phyloP scores from a whole-genome alignment of 2,329 filamentous ascomycete species.

The Colletotrichum trifolii region DNA sequence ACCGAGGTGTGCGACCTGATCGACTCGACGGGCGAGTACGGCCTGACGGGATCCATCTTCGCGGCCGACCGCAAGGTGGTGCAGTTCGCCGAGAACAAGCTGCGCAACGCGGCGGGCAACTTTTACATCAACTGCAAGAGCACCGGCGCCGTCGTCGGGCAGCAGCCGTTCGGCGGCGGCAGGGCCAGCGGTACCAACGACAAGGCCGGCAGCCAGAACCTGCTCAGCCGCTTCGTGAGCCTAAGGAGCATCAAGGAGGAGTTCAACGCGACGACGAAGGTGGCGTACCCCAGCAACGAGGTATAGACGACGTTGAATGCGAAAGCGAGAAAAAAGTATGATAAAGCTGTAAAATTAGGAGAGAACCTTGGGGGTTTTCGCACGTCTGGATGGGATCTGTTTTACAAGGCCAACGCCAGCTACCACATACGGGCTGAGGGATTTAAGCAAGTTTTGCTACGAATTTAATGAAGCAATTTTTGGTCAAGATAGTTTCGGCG shows the following conservation, averaged over 20 bases:
- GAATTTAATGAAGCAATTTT: slow-evolving; percentile 10
- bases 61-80: slow-evolving; percentile 75
- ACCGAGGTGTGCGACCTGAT: slow-evolving; percentile 69
- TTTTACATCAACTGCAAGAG: slow-evolving; percentile 90
- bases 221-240: slow-evolving; percentile 75
- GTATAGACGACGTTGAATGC: slow-evolving; percentile 48
- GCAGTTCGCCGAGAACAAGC: slow-evolving; percentile 74
- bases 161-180: slow-evolving; percentile 78
- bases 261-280: slow-evolving; percentile 71
- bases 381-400: too few species aligned
- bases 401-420: too few species aligned
- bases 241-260: slow-evolving; percentile 80
- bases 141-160: slow-evolving; percentile 77
- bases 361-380: background rate
- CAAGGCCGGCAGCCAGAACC: slow-evolving; percentile 75
- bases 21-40: slow-evolving; percentile 80
- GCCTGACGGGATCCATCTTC: slow-evolving; percentile 81
- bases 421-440: background rate
- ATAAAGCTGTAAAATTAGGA: slow-evolving; percentile 5
- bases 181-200: slow-evolving; percentile 78
- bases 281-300: slow-evolving; percentile 79
- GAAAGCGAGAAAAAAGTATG: background rate
- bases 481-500: background rate
- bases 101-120: slow-evolving; percentile 81
- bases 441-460: background rate